Evolutionary conservation across 148 eudicot species (phyloP), one percentile per base, ranked within the genome.

Genomic region (Silene uniflora): DNA sequence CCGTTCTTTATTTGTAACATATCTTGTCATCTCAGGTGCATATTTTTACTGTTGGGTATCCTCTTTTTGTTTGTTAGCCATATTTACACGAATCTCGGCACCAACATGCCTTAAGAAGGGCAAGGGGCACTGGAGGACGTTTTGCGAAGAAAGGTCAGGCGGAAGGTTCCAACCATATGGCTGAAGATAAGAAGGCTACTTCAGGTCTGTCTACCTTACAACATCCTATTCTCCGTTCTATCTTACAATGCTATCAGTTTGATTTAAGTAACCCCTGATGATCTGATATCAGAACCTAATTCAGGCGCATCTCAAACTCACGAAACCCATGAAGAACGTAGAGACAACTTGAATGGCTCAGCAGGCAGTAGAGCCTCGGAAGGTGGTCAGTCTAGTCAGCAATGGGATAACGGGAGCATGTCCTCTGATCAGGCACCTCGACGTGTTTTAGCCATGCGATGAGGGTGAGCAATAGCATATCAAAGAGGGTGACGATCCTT

Each of bases 81-180:
- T 94, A 94, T 86, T 92, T 94, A 76, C 98, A 94, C 17, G 98
- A 94, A 75, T 94, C 98, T 46, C 88, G 98, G 7, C 98, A 94
- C 81, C 97, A 94, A 78, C 98, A 94, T 80, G 98, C 98, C 72
- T 47, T 94, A 80, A 89, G 90, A 82, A 90, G 98, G 85, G 89
- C 82, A 67, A 90, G 98, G 73, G 93, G 90, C 3, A 76, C 91
- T 17, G 98, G 98, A 35, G 98, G 98, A 18, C 98, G 98, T 76
- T 94, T 94, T 79, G 90, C 92, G 0, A 91, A 92, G 84, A 91
- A 94, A 80, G 74, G 83, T 22, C 86, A 90, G 54, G 83, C 76
- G 39, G 90, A 85, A 42, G 73, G 78, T 49, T 80, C 83, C 35
- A 87, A 81, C 75, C 75, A 76, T 10, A 24, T 76, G 22, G 69